Conservation (phyloP, 208 protist species). For the Acanthamoeba triangularis region DNA sequence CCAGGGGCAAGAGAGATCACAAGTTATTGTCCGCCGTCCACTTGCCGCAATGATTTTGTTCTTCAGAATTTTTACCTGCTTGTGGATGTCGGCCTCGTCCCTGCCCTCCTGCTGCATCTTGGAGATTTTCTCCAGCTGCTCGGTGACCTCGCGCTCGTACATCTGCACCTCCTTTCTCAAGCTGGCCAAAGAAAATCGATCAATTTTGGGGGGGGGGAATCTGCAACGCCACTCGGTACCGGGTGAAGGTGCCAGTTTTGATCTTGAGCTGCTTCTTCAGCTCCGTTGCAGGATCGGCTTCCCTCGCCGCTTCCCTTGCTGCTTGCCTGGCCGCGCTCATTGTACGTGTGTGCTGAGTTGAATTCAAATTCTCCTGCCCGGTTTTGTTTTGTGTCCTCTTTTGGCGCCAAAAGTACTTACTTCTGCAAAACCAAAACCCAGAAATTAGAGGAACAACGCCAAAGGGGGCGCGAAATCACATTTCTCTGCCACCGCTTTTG, state of each 20-base stretch:
- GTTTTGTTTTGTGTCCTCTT: too few relatives aligned
- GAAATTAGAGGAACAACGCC: too few relatives aligned
- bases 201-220: neutral
- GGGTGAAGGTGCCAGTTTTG: neutral
- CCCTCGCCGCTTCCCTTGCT: neutral
- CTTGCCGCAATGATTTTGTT: neutral
- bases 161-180: neutral
- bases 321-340: neutral
- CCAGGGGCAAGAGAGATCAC: neutral
- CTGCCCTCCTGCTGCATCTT: neutral
- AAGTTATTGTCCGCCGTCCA: neutral
- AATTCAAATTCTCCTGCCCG: too few relatives aligned
- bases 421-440: too few relatives aligned
- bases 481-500: too few relatives aligned
- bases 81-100: neutral
- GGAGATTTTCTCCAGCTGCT: neutral
- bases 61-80: neutral
- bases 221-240: neutral
- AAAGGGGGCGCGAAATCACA: too few relatives aligned
- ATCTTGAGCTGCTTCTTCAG: slow-evolving; percentile 31
- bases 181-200: neutral
- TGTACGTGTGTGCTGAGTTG: too few relatives aligned
- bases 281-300: neutral
- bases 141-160: neutral
- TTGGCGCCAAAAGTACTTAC: too few relatives aligned